Percentiles rank a stretch among this genome's conserved stretches.
phyloP scores from a whole-genome alignment of 2,329 filamentous ascomycete genomes.

The Zalaria sp. region DNA sequence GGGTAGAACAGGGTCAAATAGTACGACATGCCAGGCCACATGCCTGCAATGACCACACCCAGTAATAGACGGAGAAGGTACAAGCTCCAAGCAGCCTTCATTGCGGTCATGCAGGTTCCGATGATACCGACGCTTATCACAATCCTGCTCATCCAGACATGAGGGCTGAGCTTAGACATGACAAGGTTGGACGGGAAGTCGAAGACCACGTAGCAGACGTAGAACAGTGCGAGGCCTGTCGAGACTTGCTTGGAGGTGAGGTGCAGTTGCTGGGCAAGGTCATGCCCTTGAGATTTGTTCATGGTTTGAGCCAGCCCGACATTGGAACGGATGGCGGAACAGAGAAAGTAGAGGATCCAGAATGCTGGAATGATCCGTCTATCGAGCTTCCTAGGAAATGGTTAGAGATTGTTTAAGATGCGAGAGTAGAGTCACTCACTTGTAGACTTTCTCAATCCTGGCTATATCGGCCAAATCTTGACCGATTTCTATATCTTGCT shows the following conservation, averaged over 20 bases:
- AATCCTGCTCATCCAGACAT: constrained; percentile 85
- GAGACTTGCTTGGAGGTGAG: constrained; percentile 66
- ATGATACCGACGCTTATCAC: constrained; percentile 78
- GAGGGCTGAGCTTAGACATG: constrained; percentile 74
- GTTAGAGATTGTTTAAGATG: neutral
- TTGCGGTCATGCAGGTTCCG: constrained; percentile 69
- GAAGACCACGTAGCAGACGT: constrained; percentile 82
- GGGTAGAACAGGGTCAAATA: constrained; percentile 89
- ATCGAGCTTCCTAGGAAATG: constrained; percentile 11
- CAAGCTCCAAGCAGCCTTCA: constrained; percentile 70
- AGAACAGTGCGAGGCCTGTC: constrained; percentile 75
- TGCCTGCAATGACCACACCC: constrained; percentile 76
- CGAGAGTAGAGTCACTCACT: neutral
- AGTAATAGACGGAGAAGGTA: constrained; percentile 76
- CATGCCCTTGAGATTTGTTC: constrained; percentile 58
- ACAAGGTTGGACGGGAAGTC: constrained; percentile 78
- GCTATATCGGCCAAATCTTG: constrained; percentile 1
- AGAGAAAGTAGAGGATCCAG: constrained; percentile 83
- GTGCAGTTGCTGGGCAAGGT: constrained; percentile 57
- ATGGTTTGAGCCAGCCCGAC: constrained; percentile 91
- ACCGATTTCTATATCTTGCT: constrained; percentile 5
- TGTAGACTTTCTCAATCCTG: constrained; percentile 6
- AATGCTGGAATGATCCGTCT: constrained; percentile 44
- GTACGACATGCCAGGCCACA: constrained; percentile 94
- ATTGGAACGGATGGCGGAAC: constrained; percentile 82